These are phyloP conservation scores for Hygrophila difformis DNA, from an alignment of 257 asterid species.

Conservation along the genomic window DNA sequence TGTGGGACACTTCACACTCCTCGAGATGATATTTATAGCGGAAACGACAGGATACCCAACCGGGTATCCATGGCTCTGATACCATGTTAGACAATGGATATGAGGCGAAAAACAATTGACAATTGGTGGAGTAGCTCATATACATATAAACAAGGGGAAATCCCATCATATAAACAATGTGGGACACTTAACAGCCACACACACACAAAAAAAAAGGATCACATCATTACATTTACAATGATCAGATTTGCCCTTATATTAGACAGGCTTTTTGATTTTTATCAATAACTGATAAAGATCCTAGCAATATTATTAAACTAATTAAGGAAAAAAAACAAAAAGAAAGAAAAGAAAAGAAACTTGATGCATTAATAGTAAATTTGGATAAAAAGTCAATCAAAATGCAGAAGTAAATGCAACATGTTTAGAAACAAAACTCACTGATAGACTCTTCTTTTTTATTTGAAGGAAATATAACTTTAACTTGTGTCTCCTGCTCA, in stretches of 20 bases:
- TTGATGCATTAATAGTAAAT: not conserved
- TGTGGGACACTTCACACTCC: no score
- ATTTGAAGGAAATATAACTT: constrained; percentile 53
- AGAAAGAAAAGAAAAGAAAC: not conserved
- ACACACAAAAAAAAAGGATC: not conserved
- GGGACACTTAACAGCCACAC: not conserved
- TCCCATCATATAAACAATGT: no score
- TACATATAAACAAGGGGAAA: no score
- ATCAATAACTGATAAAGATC: constrained; percentile 3
- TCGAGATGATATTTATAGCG: no score
- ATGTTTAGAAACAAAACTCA: constrained; percentile 32
- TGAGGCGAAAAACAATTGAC: no score
- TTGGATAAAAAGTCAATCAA: constrained; percentile 8
- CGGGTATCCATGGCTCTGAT: no score
- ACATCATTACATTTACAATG: not conserved
- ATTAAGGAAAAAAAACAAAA: no score
- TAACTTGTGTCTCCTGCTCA: constrained; percentile 55
- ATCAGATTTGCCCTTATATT: constrained; percentile 1
- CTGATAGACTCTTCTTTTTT: constrained; percentile 55
- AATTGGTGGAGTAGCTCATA: no score
- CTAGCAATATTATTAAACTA: constrained; percentile 3
- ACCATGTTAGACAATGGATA: no score
- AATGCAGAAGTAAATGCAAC: constrained; percentile 6
- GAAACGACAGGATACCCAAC: no score
- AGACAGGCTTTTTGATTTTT: no score